A percentile compares a stretch with the other conserved stretches of the same genome.
phyloP scores from a whole-genome alignment of 805 yeast genomes.

The Priceomyces castillae region DNA sequence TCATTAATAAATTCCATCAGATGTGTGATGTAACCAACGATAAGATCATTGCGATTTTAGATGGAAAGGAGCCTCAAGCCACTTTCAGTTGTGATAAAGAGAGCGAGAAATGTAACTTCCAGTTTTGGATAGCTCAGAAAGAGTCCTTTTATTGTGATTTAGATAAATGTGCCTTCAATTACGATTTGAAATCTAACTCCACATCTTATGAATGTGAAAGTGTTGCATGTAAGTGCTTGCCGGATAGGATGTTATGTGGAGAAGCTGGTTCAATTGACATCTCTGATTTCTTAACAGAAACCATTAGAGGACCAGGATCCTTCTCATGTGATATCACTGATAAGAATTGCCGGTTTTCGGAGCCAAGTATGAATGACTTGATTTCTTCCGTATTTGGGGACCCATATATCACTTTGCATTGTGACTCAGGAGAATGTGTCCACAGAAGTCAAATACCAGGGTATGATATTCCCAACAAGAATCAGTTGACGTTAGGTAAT shows the following conservation, averaged over 20 bases:
- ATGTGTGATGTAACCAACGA: constrained; percentile 93
- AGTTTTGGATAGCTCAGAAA: constrained; percentile 89
- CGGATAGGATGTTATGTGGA: constrained; percentile 93
- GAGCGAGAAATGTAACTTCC: constrained; percentile 72
- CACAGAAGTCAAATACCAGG: constrained; percentile 95
- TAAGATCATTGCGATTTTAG: constrained; percentile 75
- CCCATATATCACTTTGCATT: constrained; percentile 74
- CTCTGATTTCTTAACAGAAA: constrained; percentile 85
- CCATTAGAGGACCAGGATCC: constrained; percentile 91
- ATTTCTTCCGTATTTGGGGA: constrained; percentile 94
- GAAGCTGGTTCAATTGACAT: constrained; percentile 91
- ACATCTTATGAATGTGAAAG: constrained; percentile 77
- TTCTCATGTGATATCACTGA: constrained; percentile 71
- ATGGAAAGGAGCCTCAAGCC: constrained; percentile 84
- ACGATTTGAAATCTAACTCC: constrained; percentile 57
- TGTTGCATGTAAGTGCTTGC: constrained; percentile 85
- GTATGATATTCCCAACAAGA: constrained; percentile 62
- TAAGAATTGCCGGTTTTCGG: constrained; percentile 74
- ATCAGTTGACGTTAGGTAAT: constrained; percentile 43
- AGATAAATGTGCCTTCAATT: constrained; percentile 65
- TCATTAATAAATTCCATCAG: constrained; percentile 78
- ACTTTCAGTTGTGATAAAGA: constrained; percentile 84
- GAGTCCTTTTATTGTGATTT: constrained; percentile 92
- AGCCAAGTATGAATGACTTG: constrained; percentile 93
- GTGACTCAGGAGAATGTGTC: constrained; percentile 86